Base-by-base conservation (phyloP, 352 stramenopile species). In the Phytophthora pisi region DNA sequence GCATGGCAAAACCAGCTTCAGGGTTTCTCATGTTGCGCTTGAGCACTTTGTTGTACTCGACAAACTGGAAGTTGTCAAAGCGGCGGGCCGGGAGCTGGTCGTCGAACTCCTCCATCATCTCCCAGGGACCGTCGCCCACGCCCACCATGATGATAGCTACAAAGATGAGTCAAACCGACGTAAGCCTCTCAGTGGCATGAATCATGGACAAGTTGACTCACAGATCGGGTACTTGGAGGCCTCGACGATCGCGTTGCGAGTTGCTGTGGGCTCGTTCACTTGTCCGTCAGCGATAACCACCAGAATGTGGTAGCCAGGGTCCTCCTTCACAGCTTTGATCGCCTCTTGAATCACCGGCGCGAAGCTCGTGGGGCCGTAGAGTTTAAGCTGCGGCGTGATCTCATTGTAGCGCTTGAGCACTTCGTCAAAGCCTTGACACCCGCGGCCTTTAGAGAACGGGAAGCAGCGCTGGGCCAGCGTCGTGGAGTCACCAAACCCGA, bases 61-160 rank as follows among this genome's bases (percentile, higher is more conserved):
- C 81, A 51, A 91, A 93, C 63, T 92, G 83, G 64, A 92, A 90
- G 53, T 92, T 94, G 65, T 93, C 84, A 54, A 91, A 91, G 8
- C 77, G 72, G 0, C 86, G 78, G 18, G 75, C 28, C 18, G 82
- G 79, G 15, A 92, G 61, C 24, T 84, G 51, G 64, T 91, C 84
- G 53, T 92, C 86, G 60, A 91, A 92, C 55, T 90, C 75, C 28
- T 84, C 52, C 84, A 94, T 92, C 76, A 90, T 87, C 15, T 91
- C 86, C 86, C 84, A 93, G 10, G 86, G 86, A 5, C 86, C 86
- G 36, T 93, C 86, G 7, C 86, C 86, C 3, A 92, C 84, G n/a
- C 86, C 86, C 3, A 92, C 75, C 68, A 88, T 78, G 46, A 82
- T 59, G 49, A 86, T 84, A 16, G 74, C 66, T 71, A 61, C 11